Evolutionary conservation across 352 stramenopile genomes (phyloP).

Genomic region (Pythium volutum): DNA sequence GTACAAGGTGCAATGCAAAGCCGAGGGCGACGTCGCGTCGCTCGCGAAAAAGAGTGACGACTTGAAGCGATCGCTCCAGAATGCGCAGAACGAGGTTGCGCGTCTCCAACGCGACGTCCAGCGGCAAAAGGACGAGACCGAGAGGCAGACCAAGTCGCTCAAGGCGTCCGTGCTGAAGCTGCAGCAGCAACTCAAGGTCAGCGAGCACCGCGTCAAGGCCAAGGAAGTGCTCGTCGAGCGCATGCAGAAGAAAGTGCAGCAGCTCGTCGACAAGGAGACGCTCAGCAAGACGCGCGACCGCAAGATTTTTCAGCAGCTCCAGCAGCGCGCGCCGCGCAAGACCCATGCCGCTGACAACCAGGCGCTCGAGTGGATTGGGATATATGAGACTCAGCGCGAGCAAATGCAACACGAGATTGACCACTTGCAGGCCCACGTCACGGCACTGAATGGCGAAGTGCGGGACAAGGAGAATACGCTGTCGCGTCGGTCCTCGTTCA

Average conservation of each 20-base stretch:
- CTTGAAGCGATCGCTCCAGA: slow-evolving; percentile 38
- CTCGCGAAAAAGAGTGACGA: slow-evolving; percentile 55
- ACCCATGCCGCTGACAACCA: slow-evolving; percentile 58
- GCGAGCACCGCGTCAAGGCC: slow-evolving; percentile 83
- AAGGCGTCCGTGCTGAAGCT: slow-evolving; percentile 63
- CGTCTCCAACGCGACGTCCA: slow-evolving; percentile 52
- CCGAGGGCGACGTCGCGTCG: slow-evolving; percentile 40
- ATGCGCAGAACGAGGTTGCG: slow-evolving; percentile 46
- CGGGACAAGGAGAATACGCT: slow-evolving; percentile 80
- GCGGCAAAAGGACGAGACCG: slow-evolving; percentile 40
- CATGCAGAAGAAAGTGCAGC: slow-evolving; percentile 80
- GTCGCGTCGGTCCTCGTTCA: slow-evolving; percentile 26
- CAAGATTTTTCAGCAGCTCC: slow-evolving; percentile 58
- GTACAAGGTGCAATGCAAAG: slow-evolving; percentile 46
- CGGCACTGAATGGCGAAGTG: slow-evolving; percentile 61
- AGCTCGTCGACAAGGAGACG: slow-evolving; percentile 74
- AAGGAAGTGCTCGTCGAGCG: slow-evolving; percentile 79
- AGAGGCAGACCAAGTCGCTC: slow-evolving; percentile 51
- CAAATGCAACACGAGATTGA: slow-evolving; percentile 77
- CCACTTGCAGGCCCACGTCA: slow-evolving; percentile 55
- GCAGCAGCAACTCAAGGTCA: slow-evolving; percentile 84
- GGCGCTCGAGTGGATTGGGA: slow-evolving; percentile 59
- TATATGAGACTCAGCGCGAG: slow-evolving; percentile 70
- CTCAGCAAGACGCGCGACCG: slow-evolving; percentile 54
- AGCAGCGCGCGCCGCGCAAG: slow-evolving; percentile 60